These are phyloP conservation scores for Camelina sativa DNA, from an alignment of 345 rosid genomes.

Conservation along the genomic window DNA sequence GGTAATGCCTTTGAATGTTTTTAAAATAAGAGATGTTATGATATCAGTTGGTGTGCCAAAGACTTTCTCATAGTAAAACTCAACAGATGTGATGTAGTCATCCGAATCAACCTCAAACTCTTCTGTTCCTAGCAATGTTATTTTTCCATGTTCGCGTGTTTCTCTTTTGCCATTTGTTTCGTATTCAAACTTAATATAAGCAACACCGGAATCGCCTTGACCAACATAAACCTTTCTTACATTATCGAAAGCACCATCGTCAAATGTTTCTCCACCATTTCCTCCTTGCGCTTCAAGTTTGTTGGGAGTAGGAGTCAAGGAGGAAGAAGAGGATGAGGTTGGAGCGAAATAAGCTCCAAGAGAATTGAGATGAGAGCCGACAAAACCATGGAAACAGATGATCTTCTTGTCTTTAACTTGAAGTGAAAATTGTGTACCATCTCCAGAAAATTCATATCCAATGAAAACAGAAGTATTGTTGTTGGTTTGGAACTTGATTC, in stretches of 20 bases:
- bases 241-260: slow-evolving; percentile 29
- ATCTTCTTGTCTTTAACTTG: slow-evolving; percentile 38
- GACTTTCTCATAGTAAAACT: slow-evolving; percentile 1
- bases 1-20: slow-evolving; percentile 3
- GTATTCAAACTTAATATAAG: slow-evolving; percentile 34
- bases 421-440: slow-evolving; percentile 28
- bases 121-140: slow-evolving; percentile 21
- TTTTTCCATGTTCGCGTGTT: slow-evolving; percentile 7
- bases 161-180: slow-evolving; percentile 1
- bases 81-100: slow-evolving; percentile 25
- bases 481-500: slow-evolving; percentile 30
- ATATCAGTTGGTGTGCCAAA: background rate
- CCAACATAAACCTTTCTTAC: slow-evolving; percentile 35
- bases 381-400: slow-evolving; percentile 38
- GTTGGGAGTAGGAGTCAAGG: slow-evolving; percentile 11
- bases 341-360: slow-evolving; percentile 42
- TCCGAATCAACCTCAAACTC: slow-evolving; percentile 11
- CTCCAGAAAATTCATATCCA: background rate
- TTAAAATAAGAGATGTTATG: slow-evolving; percentile 5
- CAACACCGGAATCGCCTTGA: slow-evolving; percentile 26
- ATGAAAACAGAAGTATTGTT: background rate
- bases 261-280: slow-evolving; percentile 8
- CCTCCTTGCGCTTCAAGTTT: slow-evolving; percentile 37
- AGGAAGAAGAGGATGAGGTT: background rate
- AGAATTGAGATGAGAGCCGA: slow-evolving; percentile 18